Conservation (phyloP, 106 monocot species). For the Allium cepa region DNA sequence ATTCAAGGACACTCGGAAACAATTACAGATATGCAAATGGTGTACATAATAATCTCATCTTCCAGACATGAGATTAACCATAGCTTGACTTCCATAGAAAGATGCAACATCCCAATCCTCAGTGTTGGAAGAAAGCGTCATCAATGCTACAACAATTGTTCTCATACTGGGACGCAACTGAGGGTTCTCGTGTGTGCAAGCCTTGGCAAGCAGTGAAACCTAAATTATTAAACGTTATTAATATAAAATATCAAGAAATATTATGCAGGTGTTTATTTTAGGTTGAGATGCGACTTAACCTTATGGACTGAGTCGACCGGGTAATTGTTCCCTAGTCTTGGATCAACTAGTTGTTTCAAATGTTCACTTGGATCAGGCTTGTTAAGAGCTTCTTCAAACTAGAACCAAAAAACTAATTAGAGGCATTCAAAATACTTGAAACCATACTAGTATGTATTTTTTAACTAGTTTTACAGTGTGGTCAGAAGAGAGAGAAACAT, state of each 20-base stretch:
- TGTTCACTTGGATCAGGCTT: too few relatives aligned
- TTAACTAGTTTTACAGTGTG: not conserved
- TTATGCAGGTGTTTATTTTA: not conserved
- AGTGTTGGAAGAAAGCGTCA: slow-evolving; percentile 66
- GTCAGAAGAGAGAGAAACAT: not conserved
- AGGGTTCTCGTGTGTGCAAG: slow-evolving; percentile 28
- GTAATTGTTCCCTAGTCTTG: too few relatives aligned
- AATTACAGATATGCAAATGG: too few relatives aligned
- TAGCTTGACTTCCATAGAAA: slow-evolving; percentile 34
- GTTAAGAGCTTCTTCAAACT: slow-evolving; percentile 10
- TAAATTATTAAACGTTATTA: not conserved
- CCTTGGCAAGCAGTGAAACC: slow-evolving; percentile 26
- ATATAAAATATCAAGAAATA: not conserved
- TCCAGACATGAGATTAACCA: slow-evolving; percentile 61
- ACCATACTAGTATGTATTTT: too few relatives aligned
- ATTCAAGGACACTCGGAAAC: not conserved
- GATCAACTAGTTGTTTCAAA: too few relatives aligned
- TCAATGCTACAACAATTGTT: slow-evolving; percentile 67
- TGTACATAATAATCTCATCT: slow-evolving; percentile 17
- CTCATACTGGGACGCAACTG: slow-evolving; percentile 24
- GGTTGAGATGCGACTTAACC: not conserved
- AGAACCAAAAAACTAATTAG: not conserved
- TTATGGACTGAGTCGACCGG: not conserved
- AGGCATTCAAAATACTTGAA: not conserved
- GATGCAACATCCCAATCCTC: slow-evolving; percentile 54